Conservation (phyloP, 2,329 filamentous ascomycete genomes). For the Aspergillus ochraceus region DNA sequence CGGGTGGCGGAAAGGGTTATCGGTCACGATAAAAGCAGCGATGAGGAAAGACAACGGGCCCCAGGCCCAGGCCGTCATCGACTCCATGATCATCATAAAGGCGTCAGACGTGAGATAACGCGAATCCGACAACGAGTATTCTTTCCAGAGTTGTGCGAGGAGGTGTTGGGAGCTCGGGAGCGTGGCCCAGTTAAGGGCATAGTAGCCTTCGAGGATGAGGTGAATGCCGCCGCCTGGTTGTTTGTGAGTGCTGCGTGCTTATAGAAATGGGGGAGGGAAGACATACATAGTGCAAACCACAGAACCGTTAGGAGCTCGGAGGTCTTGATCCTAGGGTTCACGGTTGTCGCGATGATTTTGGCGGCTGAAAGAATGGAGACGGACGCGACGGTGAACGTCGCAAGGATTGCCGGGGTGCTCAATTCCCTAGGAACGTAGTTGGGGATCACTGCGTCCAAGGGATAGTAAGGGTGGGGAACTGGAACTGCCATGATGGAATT, state of each 20-base stretch:
- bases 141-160: constrained; percentile 83
- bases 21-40: constrained; percentile 48
- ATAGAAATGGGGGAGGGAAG: not conserved
- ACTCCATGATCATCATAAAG: constrained; percentile 79
- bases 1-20: constrained; percentile 51
- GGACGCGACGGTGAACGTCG: constrained; percentile 6
- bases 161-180: constrained; percentile 66
- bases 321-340: constrained; percentile 4
- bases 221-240: constrained; percentile 54
- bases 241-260: not conserved
- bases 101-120: constrained; percentile 74
- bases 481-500: not conserved
- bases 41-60: constrained; percentile 52
- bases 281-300: constrained; percentile 13
- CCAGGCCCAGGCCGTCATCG: constrained; percentile 60
- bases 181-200: constrained; percentile 62
- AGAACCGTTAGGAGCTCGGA: constrained; percentile 2
- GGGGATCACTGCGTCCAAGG: constrained; percentile 7
- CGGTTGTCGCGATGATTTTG: constrained; percentile 1
- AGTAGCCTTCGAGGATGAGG: constrained; percentile 78
- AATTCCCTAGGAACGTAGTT: constrained; percentile 13
- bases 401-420: constrained; percentile 5
- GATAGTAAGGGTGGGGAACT: constrained; percentile 12
- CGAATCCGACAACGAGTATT: constrained; percentile 80
- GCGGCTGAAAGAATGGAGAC: not conserved